phyloP scores from a whole-genome alignment of 768 basidiomycete genomes.

The Mycena vulgaris region DNA sequence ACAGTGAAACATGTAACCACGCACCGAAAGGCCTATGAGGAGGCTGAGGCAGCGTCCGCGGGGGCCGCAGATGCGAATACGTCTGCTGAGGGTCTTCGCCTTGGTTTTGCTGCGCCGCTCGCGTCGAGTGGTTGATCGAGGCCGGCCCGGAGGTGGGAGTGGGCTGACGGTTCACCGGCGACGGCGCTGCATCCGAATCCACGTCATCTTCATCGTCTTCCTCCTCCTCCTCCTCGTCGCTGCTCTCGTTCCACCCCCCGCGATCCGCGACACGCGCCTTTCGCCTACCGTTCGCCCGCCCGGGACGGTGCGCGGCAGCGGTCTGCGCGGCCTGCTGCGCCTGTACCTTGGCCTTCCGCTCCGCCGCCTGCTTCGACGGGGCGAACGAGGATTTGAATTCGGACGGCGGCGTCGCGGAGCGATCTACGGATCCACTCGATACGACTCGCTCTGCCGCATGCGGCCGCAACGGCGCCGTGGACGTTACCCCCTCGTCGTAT shows the following conservation, averaged over 20 bases:
- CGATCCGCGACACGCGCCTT: slow-evolving; percentile 70
- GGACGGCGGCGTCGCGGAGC: slow-evolving; percentile 42
- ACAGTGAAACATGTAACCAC: slow-evolving; percentile 41
- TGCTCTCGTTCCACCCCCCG: slow-evolving; percentile 79
- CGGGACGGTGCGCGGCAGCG: slow-evolving; percentile 83
- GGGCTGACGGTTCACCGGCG: slow-evolving; percentile 46
- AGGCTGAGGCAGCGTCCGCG: slow-evolving; percentile 77
- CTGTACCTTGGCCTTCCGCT: slow-evolving; percentile 88
- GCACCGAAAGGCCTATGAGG: slow-evolving; percentile 65
- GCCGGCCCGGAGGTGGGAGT: slow-evolving; percentile 43
- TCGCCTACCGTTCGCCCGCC: slow-evolving; percentile 74
- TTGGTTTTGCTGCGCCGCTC: slow-evolving; percentile 44
- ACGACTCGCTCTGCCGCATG: slow-evolving; percentile 44
- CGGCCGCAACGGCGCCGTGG: slow-evolving; percentile 57
- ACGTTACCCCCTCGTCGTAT: slow-evolving; percentile 42
- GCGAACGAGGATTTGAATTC: slow-evolving; percentile 91
- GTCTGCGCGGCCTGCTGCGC: slow-evolving; percentile 88
- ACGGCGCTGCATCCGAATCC: slow-evolving; percentile 70
- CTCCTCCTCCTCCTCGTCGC: slow-evolving; percentile 90
- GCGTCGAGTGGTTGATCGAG: slow-evolving; percentile 47
- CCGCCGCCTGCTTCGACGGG: slow-evolving; percentile 84
- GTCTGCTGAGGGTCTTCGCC: slow-evolving; percentile 48
- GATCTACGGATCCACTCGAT: slow-evolving; percentile 19
- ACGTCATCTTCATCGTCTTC: slow-evolving; percentile 82
- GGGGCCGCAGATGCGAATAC: slow-evolving; percentile 68